Evolutionary conservation across 2,329 filamentous ascomycete genomes (phyloP).

Genomic region (Pseudogymnoascus sp.): DNA sequence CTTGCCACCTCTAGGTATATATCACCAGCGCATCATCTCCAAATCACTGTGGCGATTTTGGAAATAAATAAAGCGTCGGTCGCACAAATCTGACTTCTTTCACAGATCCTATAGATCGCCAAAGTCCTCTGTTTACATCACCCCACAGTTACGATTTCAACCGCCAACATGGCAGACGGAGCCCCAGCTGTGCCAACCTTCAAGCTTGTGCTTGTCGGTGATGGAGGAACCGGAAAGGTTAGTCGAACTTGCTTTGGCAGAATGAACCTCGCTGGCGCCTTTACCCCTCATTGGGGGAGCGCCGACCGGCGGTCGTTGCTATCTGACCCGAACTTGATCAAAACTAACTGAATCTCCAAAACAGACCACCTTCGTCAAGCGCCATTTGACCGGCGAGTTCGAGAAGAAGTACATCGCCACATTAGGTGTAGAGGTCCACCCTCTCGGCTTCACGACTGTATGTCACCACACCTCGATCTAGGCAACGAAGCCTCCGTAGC

Average conservation of each 20-base stretch:
- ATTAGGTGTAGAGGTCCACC: constrained; percentile 98
- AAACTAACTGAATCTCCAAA: neutral
- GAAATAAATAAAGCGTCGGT: neutral
- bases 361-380: constrained; percentile 99
- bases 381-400: constrained; percentile 98
- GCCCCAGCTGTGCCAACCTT: constrained; percentile 64
- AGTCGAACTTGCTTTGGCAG: constrained; percentile 28
- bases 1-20: constrained; percentile 8
- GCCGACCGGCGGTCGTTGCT: constrained; percentile 8
- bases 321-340: neutral
- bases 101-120: constrained; percentile 2
- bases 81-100: neutral
- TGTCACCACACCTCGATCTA: constrained; percentile 33
- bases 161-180: constrained; percentile 52
- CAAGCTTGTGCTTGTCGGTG: constrained; percentile 99
- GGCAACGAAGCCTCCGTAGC: neutral
- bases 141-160: constrained; percentile 13
- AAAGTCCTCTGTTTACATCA: constrained; percentile 21
- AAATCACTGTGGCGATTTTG: neutral
- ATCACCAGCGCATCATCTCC: neutral
- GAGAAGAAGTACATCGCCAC: constrained; percentile 99
- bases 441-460: constrained; percentile 96
- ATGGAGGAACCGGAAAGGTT: constrained; percentile 99
- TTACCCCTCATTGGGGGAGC: constrained; percentile 10
- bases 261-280: neutral